Conservation (phyloP, 768 basidiomycete genomes). For the Leccinum uliginosum region DNA sequence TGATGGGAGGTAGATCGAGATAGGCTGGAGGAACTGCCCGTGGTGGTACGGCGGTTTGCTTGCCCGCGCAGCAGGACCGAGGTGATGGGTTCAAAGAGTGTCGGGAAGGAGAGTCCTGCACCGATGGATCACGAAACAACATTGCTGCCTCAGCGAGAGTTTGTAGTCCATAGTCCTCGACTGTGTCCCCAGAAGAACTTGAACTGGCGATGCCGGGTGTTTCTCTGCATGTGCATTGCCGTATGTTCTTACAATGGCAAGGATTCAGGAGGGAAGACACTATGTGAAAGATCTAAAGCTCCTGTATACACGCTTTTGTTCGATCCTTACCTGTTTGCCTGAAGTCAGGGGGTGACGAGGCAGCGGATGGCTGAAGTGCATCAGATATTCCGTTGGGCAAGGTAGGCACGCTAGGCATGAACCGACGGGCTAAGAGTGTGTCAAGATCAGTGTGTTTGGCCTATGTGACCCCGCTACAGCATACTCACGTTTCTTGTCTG, state of each 20-base stretch:
- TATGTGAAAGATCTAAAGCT: slow-evolving; percentile 22
- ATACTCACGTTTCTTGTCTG: slow-evolving; percentile 32
- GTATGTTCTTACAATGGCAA: slow-evolving; percentile 53
- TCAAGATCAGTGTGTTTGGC: slow-evolving; percentile 22
- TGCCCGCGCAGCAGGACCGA: slow-evolving; percentile 21
- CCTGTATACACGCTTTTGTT: neutral
- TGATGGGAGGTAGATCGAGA: slow-evolving; percentile 49
- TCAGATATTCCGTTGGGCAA: slow-evolving; percentile 73
- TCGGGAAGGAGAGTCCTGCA: slow-evolving; percentile 1
- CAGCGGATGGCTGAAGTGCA: slow-evolving; percentile 31
- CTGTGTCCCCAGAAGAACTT: slow-evolving; percentile 1
- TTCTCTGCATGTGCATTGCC: slow-evolving; percentile 49
- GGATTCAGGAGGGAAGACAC: slow-evolving; percentile 63
- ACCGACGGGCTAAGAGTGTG: slow-evolving; percentile 51
- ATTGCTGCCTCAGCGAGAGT: slow-evolving; percentile 37
- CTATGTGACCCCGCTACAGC: neutral
- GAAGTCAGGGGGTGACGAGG: slow-evolving; percentile 35
- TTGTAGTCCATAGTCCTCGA: slow-evolving; percentile 23
- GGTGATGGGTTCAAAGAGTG: slow-evolving; percentile 7
- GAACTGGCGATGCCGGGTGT: slow-evolving; percentile 1
- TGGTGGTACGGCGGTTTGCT: neutral
- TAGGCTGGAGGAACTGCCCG: slow-evolving; percentile 17
- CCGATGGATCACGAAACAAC: slow-evolving; percentile 15
- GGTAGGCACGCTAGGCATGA: slow-evolving; percentile 66
- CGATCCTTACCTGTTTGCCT: slow-evolving; percentile 45